These are phyloP conservation scores for Pseudoscleropodium purum DNA, from an alignment of 225 moss, liverwort and hornwort genomes.

Conservation along the genomic window DNA sequence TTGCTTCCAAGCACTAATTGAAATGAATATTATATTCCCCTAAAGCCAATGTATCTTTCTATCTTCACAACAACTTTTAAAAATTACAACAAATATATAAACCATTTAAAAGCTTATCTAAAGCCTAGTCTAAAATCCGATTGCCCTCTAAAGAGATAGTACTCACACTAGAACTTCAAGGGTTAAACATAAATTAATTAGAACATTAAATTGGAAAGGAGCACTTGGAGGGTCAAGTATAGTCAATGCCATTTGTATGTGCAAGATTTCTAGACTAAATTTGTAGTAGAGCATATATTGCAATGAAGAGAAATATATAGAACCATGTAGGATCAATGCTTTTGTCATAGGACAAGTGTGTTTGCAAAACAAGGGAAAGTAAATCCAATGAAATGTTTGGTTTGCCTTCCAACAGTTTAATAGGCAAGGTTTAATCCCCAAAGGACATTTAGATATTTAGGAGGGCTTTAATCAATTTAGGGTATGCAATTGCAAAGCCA, in stretches of 20 bases:
- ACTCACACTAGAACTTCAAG: too few relatives aligned
- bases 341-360: background rate
- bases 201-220: background rate
- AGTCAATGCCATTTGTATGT: background rate
- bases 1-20: rapidly evolving
- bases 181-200: background rate
- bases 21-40: too few relatives aligned
- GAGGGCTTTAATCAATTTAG: background rate
- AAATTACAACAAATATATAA: too few relatives aligned
- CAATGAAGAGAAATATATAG: rapidly evolving
- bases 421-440: background rate
- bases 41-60: too few relatives aligned
- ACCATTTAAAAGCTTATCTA: too few relatives aligned
- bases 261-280: background rate
- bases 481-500: background rate
- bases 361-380: rapidly evolving
- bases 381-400: background rate
- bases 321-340: background rate
- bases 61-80: too few relatives aligned
- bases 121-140: background rate
- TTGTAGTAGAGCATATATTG: background rate
- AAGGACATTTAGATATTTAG: background rate
- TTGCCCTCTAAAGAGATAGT: too few relatives aligned
- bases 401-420: background rate
- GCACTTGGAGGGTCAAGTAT: background rate